Evolutionary conservation across 1,139 yeast genomes (phyloP).

Genomic region (Blastobotrys persicus): DNA sequence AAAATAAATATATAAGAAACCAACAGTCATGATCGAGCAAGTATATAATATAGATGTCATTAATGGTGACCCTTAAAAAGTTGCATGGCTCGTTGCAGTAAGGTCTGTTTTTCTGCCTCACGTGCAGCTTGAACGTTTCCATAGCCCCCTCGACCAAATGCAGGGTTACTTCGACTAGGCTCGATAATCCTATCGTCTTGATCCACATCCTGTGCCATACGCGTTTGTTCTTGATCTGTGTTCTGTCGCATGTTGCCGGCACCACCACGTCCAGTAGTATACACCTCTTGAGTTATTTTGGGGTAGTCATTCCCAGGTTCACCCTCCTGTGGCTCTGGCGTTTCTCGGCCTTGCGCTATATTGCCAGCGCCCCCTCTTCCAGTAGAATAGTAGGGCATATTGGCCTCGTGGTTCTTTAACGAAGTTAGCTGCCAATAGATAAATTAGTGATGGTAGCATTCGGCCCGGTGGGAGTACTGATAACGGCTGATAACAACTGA

Average conservation of each 20-base stretch:
- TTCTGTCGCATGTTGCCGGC: conserved; percentile 74
- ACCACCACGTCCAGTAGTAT: conserved; percentile 80
- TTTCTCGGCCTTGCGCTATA: conserved; percentile 46
- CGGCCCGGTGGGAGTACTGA: conserved; percentile 4
- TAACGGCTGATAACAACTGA: conserved; percentile 6
- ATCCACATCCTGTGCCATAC: conserved; percentile 72
- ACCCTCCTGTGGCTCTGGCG: conserved; percentile 49
- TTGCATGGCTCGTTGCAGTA: conserved; percentile 21
- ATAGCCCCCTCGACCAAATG: conserved; percentile 42
- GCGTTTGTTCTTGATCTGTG: conserved; percentile 57
- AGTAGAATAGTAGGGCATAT: conserved; percentile 45
- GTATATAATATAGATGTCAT: not conserved
- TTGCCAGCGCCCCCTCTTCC: conserved; percentile 86
- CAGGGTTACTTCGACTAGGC: conserved; percentile 25
- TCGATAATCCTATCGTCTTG: conserved; percentile 32
- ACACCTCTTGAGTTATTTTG: conserved; percentile 52
- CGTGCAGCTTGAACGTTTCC: conserved; percentile 37
- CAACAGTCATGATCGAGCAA: conserved; percentile 4
- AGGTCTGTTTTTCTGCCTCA: conserved; percentile 18
- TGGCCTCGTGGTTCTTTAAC: not conserved
- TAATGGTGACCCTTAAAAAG: conserved; percentile 12
- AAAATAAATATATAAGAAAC: conserved; percentile 7
- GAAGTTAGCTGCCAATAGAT: not conserved
- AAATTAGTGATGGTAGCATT: not conserved
- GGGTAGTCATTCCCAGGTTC: conserved; percentile 59